Evolutionary conservation across 345 rosid genomes (phyloP).

Genomic region (Linum usitatissimum): DNA sequence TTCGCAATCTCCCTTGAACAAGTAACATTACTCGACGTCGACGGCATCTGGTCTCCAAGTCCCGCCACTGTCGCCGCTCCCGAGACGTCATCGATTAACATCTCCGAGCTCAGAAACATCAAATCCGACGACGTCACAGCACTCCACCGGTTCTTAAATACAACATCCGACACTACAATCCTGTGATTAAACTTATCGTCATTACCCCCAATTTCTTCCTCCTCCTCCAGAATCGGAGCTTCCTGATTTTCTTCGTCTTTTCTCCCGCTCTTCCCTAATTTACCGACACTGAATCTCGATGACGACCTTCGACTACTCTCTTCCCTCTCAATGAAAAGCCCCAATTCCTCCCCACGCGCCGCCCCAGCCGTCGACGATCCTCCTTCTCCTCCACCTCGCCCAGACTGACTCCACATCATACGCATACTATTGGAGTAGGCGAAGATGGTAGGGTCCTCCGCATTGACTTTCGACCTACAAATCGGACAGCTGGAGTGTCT

Average conservation of each 20-base stretch:
- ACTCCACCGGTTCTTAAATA: slow-evolving; percentile 78
- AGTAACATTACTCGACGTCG: neutral
- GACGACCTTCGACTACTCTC: slow-evolving; percentile 45
- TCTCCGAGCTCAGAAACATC: slow-evolving; percentile 59
- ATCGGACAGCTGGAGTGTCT: slow-evolving; percentile 84
- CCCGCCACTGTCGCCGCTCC: slow-evolving; percentile 46
- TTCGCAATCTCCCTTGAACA: slow-evolving; percentile 6
- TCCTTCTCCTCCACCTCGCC: slow-evolving; percentile 9
- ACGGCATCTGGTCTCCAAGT: slow-evolving; percentile 13
- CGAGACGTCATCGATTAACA: slow-evolving; percentile 29
- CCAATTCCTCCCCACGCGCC: slow-evolving; percentile 33
- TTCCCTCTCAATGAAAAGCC: slow-evolving; percentile 57
- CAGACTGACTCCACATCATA: slow-evolving; percentile 39
- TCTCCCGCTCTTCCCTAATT: slow-evolving; percentile 25
- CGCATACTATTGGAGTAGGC: slow-evolving; percentile 50
- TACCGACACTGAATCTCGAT: slow-evolving; percentile 55
- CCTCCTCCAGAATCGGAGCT: slow-evolving; percentile 5
- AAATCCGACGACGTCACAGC: slow-evolving; percentile 71
- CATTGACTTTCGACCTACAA: slow-evolving; percentile 47
- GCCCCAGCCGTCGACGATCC: neutral
- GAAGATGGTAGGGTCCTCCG: slow-evolving; percentile 43
- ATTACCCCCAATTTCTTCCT: slow-evolving; percentile 15
- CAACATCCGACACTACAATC: slow-evolving; percentile 62
- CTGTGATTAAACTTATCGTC: slow-evolving; percentile 53
- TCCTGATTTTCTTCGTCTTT: slow-evolving; percentile 16